Evolutionary conservation across 2,329 filamentous ascomycete species (phyloP), one percentile per base, ranked within the genome.

Genomic region (Monilinia aucupariae): DNA sequence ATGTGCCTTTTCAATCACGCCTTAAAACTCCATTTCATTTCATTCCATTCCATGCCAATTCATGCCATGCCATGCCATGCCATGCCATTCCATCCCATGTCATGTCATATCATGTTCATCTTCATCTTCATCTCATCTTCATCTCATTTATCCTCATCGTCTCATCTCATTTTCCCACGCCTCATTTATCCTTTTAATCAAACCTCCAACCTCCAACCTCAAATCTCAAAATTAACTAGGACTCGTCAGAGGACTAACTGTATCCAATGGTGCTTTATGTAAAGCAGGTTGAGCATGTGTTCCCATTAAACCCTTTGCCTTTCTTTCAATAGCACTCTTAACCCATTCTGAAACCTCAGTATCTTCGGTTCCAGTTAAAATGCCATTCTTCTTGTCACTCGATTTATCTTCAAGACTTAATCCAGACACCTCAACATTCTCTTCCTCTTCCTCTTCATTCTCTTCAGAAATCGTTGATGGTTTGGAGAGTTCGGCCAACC

Each of bases 311-410:
- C 85, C 89, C 2, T 79, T 82, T 66, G 79, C 81, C 71, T 86
- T 86, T 70, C 83, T 82, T 67, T 88, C 85, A 49, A 97, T 76
- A 22, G 90, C 89, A 8, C 78, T 79, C 48, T 81, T 82, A 1
- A 96, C 93, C 94, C 94, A 99, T 37, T 85, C 82, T 0, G 91
- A 90, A 6, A 97, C 91, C 74, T 97, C 92, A 45, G 81, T 78
- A 70, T 99, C 93, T 60, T 87, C 84, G 0, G 70, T 70, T 30
- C 74, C 71, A 15, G 34, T 50, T 27, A 43, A 5, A 17, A 62
- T 53, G n/a, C 41, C 41, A 43, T 43, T 43, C 41, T 43, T 43
- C 20, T n/a, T 43, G 5, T n/a, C 41, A 20, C 34, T 37, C 25
- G 41, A 37, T 41, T 27, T 25, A 41, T 56, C 43, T 20, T 41